Evolutionary conservation across 106 monocot genomes (phyloP).

Genomic region (Vanilla planifolia): DNA sequence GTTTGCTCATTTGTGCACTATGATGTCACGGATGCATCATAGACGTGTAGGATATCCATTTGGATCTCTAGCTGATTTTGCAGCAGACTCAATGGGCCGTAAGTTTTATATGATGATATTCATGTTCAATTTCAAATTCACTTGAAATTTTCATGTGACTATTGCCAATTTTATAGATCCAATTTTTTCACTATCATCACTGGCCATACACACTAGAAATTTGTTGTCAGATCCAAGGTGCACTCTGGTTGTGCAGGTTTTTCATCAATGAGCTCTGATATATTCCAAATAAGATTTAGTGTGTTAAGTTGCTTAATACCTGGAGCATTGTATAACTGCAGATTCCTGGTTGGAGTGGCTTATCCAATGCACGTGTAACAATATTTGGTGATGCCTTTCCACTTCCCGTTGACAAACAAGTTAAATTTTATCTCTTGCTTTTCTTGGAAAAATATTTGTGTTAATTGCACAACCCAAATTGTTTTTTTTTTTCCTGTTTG

Average conservation of each 20-base stretch:
- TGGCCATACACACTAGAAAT: slow-evolving; percentile 96
- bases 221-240: slow-evolving; percentile 87
- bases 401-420: slow-evolving; percentile 69
- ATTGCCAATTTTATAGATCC: slow-evolving; percentile 47
- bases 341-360: slow-evolving; percentile 99
- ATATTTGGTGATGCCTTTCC: slow-evolving; percentile 87
- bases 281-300: background rate
- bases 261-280: background rate
- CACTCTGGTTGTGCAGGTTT: slow-evolving; percentile 89
- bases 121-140: background rate
- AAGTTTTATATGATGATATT: slow-evolving; percentile 25
- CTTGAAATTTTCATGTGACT: background rate
- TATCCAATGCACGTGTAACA: slow-evolving; percentile 96
- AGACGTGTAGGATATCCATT: slow-evolving; percentile 81
- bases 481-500: background rate
- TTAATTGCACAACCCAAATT: background rate
- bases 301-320: background rate
- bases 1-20: slow-evolving; percentile 84
- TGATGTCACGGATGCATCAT: slow-evolving; percentile 97
- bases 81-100: slow-evolving; percentile 82
- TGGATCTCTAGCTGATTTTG: slow-evolving; percentile 95
- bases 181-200: slow-evolving; percentile 85
- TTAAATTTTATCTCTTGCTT: slow-evolving; percentile 1
- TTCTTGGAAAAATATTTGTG: background rate
- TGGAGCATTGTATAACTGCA: slow-evolving; percentile 12